phyloP scores from a whole-genome alignment of 2,329 filamentous ascomycete genomes.

The Pseudogymnoascus pannorum region DNA sequence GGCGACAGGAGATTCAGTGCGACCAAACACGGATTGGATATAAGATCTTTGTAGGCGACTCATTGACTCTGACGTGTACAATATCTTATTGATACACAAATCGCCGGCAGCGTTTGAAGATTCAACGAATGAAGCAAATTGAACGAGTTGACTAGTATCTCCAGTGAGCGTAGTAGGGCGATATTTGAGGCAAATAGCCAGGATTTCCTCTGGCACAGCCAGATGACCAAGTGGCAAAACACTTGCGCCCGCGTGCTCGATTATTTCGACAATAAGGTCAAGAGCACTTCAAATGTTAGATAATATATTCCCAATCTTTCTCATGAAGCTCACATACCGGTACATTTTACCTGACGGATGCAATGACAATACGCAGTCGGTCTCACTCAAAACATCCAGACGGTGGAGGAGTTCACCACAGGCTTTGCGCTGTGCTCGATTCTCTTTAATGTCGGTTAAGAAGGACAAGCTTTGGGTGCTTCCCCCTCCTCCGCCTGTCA shows the following conservation, averaged over 20 bases:
- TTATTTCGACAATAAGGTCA: neutral
- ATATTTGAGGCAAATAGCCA: neutral
- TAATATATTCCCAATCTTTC: neutral
- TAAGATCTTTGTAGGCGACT: neutral
- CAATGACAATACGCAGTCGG: slow-evolving; percentile 2
- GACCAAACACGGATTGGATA: neutral
- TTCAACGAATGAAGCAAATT: neutral
- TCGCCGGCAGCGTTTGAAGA: neutral
- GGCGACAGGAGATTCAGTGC: neutral
- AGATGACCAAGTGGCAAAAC: neutral
- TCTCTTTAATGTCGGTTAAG: neutral
- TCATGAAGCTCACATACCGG: neutral
- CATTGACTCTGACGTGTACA: slow-evolving; percentile 1
- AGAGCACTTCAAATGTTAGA: neutral
- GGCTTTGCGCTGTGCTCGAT: neutral
- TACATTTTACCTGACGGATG: neutral
- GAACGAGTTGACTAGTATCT: neutral
- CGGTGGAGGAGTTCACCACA: neutral
- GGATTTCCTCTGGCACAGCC: neutral
- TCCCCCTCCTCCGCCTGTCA: neutral
- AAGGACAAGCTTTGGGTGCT: neutral
- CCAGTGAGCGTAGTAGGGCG: neutral
- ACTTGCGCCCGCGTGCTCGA: neutral
- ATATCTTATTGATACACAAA: neutral
- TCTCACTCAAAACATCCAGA: neutral